Percentiles rank a stretch among this genome's conserved stretches.
phyloP scores from a whole-genome alignment of 2,329 filamentous ascomycete genomes.

The Sordariomycetes sp. region DNA sequence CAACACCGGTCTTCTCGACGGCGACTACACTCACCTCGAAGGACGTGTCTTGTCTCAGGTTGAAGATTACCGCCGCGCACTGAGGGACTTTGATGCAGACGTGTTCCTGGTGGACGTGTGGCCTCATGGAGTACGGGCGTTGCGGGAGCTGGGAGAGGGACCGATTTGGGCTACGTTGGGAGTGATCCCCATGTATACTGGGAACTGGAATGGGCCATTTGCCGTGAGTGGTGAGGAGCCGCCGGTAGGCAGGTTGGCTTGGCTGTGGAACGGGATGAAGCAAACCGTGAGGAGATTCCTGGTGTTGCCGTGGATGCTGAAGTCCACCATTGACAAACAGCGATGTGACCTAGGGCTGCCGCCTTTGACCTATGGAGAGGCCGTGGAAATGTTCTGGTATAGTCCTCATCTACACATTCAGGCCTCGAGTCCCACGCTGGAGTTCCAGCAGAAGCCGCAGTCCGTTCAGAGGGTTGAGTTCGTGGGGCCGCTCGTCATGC shows the following conservation, averaged over 20 bases:
- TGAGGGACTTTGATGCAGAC: slow-evolving; percentile 18
- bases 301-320: slow-evolving; percentile 15
- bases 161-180: slow-evolving; percentile 26
- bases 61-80: slow-evolving; percentile 21
- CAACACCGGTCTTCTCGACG: slow-evolving; percentile 21
- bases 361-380: slow-evolving; percentile 16
- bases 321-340: slow-evolving; percentile 19
- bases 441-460: slow-evolving; percentile 18
- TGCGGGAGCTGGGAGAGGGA: slow-evolving; percentile 23
- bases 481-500: slow-evolving; percentile 24
- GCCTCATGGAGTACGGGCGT: slow-evolving; percentile 23
- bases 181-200: slow-evolving; percentile 27
- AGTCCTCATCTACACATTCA: slow-evolving; percentile 28
- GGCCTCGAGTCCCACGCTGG: slow-evolving; percentile 21
- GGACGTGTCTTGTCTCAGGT: slow-evolving; percentile 23
- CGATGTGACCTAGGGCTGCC: slow-evolving; percentile 16
- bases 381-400: slow-evolving; percentile 21
- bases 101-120: slow-evolving; percentile 27
- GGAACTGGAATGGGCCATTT: slow-evolving; percentile 16
- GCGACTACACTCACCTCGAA: slow-evolving; percentile 12
- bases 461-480: slow-evolving; percentile 13
- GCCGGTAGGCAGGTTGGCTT: slow-evolving; percentile 13
- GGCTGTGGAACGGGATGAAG: slow-evolving; percentile 15
- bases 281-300: slow-evolving; percentile 18
- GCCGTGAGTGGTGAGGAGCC: slow-evolving; percentile 21